Conservation (phyloP, 176 grass and related monocot genomes). For the Coix lacrymajobi region DNA sequence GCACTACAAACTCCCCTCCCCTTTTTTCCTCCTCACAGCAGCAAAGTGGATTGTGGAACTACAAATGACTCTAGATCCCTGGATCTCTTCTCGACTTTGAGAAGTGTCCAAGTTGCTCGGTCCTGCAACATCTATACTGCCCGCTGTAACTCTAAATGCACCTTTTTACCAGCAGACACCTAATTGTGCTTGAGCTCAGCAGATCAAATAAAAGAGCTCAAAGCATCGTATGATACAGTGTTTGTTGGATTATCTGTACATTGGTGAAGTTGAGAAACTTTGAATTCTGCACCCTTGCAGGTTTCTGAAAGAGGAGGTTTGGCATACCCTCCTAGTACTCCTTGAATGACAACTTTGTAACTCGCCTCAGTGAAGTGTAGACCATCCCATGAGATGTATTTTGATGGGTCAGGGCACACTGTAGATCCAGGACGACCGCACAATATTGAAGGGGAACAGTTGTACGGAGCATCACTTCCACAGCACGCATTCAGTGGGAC, state of each 20-base stretch:
- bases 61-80: constrained; percentile 1
- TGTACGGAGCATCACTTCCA: constrained; percentile 59
- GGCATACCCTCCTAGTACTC: constrained; percentile 65
- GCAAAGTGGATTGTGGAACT: not conserved
- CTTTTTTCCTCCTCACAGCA: not conserved
- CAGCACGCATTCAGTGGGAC: constrained; percentile 71
- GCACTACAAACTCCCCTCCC: constrained; percentile 20
- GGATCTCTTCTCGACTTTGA: constrained; percentile 27
- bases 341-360: constrained; percentile 71
- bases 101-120: constrained; percentile 17
- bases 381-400: constrained; percentile 84
- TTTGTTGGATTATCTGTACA: constrained; percentile 59
- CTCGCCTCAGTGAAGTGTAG: constrained; percentile 78
- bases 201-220: constrained; percentile 55
- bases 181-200: constrained; percentile 30
- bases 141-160: constrained; percentile 29
- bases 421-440: constrained; percentile 61
- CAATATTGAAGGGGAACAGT: constrained; percentile 61
- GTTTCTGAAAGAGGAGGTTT: constrained; percentile 64
- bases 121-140: constrained; percentile 12
- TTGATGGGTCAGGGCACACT: constrained; percentile 60
- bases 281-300: constrained; percentile 42
- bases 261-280: constrained; percentile 51
- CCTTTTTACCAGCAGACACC: not conserved
- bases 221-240: constrained; percentile 27